Base-by-base conservation (phyloP, 1,284 basidiomycete species). In the Tylopilus microsporus region DNA sequence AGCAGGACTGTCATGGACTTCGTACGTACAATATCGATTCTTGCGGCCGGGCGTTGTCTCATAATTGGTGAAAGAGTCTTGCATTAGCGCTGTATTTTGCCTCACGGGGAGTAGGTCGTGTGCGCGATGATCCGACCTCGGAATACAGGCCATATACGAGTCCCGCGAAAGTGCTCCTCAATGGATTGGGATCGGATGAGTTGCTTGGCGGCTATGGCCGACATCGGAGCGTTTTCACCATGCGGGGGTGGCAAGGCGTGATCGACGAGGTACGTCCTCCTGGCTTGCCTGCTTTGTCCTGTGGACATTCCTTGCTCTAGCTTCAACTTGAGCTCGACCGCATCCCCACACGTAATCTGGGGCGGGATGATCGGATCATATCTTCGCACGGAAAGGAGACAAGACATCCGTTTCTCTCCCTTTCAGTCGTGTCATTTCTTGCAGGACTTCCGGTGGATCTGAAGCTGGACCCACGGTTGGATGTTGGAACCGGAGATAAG, bases 121-220 rank as follows among this genome's bases (percentile, higher is more conserved):
- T 91, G 1, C 75, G 79, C 32, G 63, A 63, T n/a, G 18, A 43
- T 30, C 37, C 50, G 3, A 60, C 66, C 6, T 66, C 70, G 8
- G 73, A 73, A 3, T 70, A 75, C 12, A 70, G 68, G 49, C 74
- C 78, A 9, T 96, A 97, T 71, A 79, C 75, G 0, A 92, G 90
- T 58, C 72, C 79, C 4, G 92, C 96, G 0, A 83, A 85, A 47
- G 94, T 98, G 0, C 78, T 98, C 18, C 74, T 99, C 25, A 96
- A 88, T 60, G 97, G 97, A 0, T 77, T 99, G 3, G 97, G 97
- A 0, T 93, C 97, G 0, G 96, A 99, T 70, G 96, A 99, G 72
- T 80, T 98, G 34, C 79, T 99, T 1, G 97, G 93, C 2, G 97
- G 97, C 1, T 99, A 99, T 73, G 83, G 91, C 1, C 81, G 97